Evolutionary conservation across 2,329 filamentous ascomycete genomes (phyloP).

Genomic region (Raffaelea albimanens): DNA sequence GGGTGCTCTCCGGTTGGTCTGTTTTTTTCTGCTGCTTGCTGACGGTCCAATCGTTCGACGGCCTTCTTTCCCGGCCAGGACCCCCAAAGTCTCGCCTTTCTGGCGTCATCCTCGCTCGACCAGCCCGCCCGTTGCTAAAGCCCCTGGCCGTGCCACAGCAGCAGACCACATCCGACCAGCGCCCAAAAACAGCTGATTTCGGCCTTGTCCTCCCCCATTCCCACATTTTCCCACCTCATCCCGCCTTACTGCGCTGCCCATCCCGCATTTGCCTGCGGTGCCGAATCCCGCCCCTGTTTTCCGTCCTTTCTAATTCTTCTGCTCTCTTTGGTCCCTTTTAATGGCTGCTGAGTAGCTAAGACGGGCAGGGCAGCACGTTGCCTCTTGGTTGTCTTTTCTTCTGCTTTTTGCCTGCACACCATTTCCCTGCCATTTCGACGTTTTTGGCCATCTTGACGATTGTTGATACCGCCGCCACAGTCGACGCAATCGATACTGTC

Average conservation of each 20-base stretch:
- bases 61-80: background rate
- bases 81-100: too few species aligned
- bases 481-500: too few species aligned
- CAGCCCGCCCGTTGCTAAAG: too few species aligned
- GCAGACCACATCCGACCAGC: background rate
- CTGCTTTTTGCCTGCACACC: background rate
- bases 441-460: too few species aligned
- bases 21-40: too few species aligned
- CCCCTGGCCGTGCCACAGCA: background rate
- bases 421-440: background rate
- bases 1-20: background rate
- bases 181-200: background rate
- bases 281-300: background rate
- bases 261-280: background rate
- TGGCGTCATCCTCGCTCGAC: too few species aligned
- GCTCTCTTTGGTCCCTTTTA: background rate
- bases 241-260: background rate
- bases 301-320: background rate
- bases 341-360: background rate
- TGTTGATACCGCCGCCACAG: too few species aligned
- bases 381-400: background rate
- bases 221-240: background rate
- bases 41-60: background rate
- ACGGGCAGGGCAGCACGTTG: background rate
- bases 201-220: background rate